Base-by-base conservation (phyloP, 495 filamentous ascomycete genomes). In the Tirmania nivea region DNA sequence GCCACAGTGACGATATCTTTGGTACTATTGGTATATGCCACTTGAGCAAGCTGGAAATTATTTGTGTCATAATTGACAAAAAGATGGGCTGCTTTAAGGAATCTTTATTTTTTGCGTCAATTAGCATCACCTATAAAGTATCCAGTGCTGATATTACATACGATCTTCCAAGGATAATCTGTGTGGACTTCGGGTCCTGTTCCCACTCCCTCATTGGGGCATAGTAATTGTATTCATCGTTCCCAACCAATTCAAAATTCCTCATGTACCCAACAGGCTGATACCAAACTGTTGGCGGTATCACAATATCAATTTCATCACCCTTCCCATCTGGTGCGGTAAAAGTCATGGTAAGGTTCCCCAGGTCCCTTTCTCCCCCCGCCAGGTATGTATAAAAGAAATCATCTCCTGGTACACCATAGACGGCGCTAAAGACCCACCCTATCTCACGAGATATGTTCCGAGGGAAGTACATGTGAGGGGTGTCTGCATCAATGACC, bases 381-480 rank as follows among this genome's bases (percentile, higher is more conserved):
- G 21, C 31, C 11, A 50, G n/a, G 21, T 1, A 12, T 11, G 51
- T 59, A 37, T 56, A 58, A 25, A 55, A 58, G 35, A 62, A 62
- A 48, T 62, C 60, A 16, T 49, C 50, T 16, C 56, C 52, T 9
- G 55, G 55, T 8, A 42, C 52, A 49, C 60, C 59, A 47, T 49
- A 57, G 3, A 21, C 20, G 16, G 59, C 59, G 16, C 37, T 53
- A 5, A 62, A 34, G 48, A 53, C 37, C 50, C 37, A 25, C 7
- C 59, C 54, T 34, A 62, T 35, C 21, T 45, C 34, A n/a, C 51
- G 39, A 6, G 60, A 55, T 3, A 52, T 49, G 10, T 45, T 39
- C 42, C 61, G 55, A 5, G 60, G 60, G 11, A 62, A 37, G 53
- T 61, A 62, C 59, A 62, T 58, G 51, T 62, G 54, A 21, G 60